Evolutionary conservation across 306 rosid species (phyloP), one percentile per base, ranked within the genome.

Genomic region (Cucumis sativus): DNA sequence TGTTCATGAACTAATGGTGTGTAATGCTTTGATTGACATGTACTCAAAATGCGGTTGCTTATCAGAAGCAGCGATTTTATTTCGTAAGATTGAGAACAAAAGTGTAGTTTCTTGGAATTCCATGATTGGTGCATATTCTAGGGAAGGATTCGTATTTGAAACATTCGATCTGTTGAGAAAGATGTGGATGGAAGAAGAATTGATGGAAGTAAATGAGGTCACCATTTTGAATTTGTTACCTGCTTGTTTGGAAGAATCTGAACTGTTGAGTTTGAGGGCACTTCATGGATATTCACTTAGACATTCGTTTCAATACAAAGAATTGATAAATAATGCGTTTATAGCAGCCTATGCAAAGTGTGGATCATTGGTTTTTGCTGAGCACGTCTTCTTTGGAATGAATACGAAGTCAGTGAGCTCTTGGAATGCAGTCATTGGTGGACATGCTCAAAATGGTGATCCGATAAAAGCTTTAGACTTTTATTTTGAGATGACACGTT

Each of bases 81-180:
- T 93, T 79, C 78, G 73, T 72, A 71, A 47, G 88, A 89, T 68
- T 66, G 82, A 70, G 57, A 85, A 73, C 65, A 91, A 80, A 80
- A 93, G 82, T 85, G 86, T 87, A 80, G 92, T 93, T 68, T 86
- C 97, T 7, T 91, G 98, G 98, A 93, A 91, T 86, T 81, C 97
- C 77, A 80, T 93, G 83, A 86, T 91, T 3, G 84, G 91, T 18
- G 91, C 91, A 65, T 84, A 77, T 84, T 82, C 97, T 52, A 91
- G 88, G 80, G 86, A 79, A 80, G 91, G 93, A 20, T 82, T 86
- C 83, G 86, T 58, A 28, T 6, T 45, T 17, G 72, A 85, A 76
- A 80, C 88, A 1, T 91, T 91, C 78, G 84, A 66, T 78, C 87
- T 89, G 74, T 82, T 93, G 61, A 80, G 84, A 17, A 86, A 81